Evolutionary conservation across 495 filamentous ascomycete species (phyloP).

Genomic region (Pseudomonodictys pantanalensis): DNA sequence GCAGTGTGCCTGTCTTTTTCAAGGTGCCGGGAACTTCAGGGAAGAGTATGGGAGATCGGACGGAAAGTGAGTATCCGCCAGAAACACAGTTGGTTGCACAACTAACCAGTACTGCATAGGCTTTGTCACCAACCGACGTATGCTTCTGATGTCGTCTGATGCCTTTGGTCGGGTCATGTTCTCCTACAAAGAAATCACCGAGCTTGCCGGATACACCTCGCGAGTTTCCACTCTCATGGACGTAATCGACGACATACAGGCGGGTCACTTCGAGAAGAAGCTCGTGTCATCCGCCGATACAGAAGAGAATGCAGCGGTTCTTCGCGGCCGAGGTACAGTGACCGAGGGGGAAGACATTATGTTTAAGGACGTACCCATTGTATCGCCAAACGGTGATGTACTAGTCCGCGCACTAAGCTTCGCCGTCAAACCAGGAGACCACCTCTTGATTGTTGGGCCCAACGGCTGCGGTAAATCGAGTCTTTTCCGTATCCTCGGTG

Average conservation of each 20-base stretch:
- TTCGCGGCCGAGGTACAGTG: slow-evolving; percentile 73
- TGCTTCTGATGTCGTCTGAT: slow-evolving; percentile 88
- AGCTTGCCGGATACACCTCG: slow-evolving; percentile 92
- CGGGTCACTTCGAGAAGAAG: slow-evolving; percentile 91
- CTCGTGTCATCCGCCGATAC: slow-evolving; percentile 83
- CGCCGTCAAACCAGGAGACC: slow-evolving; percentile 77
- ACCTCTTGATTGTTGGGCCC: slow-evolving; percentile 91
- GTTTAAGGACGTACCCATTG: slow-evolving; percentile 91
- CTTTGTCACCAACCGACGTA: slow-evolving; percentile 90
- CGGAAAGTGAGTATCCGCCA: slow-evolving; percentile 62
- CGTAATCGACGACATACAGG: slow-evolving; percentile 89
- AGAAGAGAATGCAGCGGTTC: slow-evolving; percentile 71
- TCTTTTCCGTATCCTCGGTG: slow-evolving; percentile 92
- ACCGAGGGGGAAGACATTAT: slow-evolving; percentile 77
- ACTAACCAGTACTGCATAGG: slow-evolving; percentile 39
- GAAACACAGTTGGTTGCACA: not conserved
- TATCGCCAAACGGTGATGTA: slow-evolving; percentile 93
- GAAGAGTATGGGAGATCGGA: slow-evolving; percentile 81
- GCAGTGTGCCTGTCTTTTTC: slow-evolving; percentile 94
- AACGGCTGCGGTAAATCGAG: slow-evolving; percentile 97
- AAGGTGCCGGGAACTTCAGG: slow-evolving; percentile 74
- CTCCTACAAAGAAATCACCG: slow-evolving; percentile 93
- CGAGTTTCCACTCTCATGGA: slow-evolving; percentile 84
- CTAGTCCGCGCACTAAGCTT: slow-evolving; percentile 82
- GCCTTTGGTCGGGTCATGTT: slow-evolving; percentile 98